phyloP scores from a whole-genome alignment of 2,329 filamentous ascomycete genomes.

The Exophiala sideris region DNA sequence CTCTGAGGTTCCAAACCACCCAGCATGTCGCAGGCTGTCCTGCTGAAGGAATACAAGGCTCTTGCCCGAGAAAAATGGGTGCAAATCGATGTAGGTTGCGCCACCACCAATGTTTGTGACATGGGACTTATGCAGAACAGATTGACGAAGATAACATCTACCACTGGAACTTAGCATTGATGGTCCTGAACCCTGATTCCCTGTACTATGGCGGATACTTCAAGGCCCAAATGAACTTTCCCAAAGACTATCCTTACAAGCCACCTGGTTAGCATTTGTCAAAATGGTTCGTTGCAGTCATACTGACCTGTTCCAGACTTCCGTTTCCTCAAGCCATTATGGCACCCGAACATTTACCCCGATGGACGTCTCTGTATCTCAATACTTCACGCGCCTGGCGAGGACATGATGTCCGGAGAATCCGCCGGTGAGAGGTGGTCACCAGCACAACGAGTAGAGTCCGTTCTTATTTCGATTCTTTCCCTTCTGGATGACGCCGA shows the following conservation, averaged over 20 bases:
- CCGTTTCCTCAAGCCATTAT: slow-evolving; percentile 74
- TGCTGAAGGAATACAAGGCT: slow-evolving; percentile 83
- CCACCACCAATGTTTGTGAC: not conserved
- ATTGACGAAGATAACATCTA: slow-evolving; percentile 79
- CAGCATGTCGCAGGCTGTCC: slow-evolving; percentile 66
- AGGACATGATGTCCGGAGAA: slow-evolving; percentile 90
- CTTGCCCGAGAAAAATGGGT: slow-evolving; percentile 91
- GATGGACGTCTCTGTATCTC: slow-evolving; percentile 94
- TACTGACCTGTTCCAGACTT: slow-evolving; percentile 56
- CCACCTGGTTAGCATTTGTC: slow-evolving; percentile 59
- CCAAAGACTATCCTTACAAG: slow-evolving; percentile 80
- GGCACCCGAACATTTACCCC: slow-evolving; percentile 89
- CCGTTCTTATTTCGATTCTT: slow-evolving; percentile 86
- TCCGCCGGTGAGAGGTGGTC: slow-evolving; percentile 89
- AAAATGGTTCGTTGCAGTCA: not conserved
- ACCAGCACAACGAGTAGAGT: slow-evolving; percentile 89
- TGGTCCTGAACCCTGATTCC: slow-evolving; percentile 89
- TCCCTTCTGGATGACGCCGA: slow-evolving; percentile 92
- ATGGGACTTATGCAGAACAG: slow-evolving; percentile 41
- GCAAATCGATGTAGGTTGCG: slow-evolving; percentile 68
- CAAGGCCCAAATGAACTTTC: slow-evolving; percentile 83
- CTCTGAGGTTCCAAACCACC: not conserved
- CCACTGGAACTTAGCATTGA: slow-evolving; percentile 81
- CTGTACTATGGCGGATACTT: slow-evolving; percentile 92
- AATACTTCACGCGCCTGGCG: slow-evolving; percentile 87